phyloP scores from a whole-genome alignment of 2,329 filamentous ascomycete genomes.

The Aspergillus sergii region DNA sequence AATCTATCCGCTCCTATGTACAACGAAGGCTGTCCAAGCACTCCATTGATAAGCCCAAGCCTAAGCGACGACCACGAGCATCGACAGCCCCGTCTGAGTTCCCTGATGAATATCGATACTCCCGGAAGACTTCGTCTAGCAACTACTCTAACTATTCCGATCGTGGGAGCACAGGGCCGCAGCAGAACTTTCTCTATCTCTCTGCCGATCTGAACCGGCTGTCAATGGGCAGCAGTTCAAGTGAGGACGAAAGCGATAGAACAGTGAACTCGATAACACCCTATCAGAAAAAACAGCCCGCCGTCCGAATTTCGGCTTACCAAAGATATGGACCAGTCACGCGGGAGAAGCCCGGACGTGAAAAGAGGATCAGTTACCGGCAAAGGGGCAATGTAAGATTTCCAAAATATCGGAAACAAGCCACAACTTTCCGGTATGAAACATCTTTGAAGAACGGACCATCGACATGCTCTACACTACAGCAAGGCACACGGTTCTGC shows the following conservation, averaged over 20 bases:
- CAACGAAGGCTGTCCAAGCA: constrained; percentile 33
- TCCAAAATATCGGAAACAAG: constrained; percentile 18
- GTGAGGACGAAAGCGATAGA: constrained; percentile 13
- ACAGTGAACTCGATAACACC: constrained; percentile 4
- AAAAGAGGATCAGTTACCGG: constrained; percentile 26
- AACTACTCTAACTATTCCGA: constrained; percentile 18
- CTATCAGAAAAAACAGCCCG: constrained; percentile 28
- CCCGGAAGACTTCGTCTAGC: constrained; percentile 16
- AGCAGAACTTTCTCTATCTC: constrained; percentile 10
- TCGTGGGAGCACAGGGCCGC: constrained; percentile 8
- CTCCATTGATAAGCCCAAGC: constrained; percentile 23
- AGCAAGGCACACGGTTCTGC: constrained; percentile 29
- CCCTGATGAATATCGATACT: constrained; percentile 8
- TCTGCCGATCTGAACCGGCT: constrained; percentile 11
- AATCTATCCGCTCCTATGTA: constrained; percentile 40
- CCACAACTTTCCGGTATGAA: constrained; percentile 1
- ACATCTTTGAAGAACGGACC: constrained; percentile 14
- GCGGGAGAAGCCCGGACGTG: constrained; percentile 34
- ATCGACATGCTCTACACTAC: constrained; percentile 24
- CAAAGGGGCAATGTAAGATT: constrained; percentile 24
- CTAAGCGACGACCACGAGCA: constrained; percentile 14
- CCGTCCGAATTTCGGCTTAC: constrained; percentile 39
- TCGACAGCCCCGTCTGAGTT: constrained; percentile 18
- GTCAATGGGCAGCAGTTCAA: constrained; percentile 19
- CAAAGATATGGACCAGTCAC: constrained; percentile 40